Percentiles rank a stretch among this genome's conserved stretches.
These are phyloP conservation scores for Podaxis sp. DNA, from an alignment of 768 basidiomycete species.

Conservation along the genomic window DNA sequence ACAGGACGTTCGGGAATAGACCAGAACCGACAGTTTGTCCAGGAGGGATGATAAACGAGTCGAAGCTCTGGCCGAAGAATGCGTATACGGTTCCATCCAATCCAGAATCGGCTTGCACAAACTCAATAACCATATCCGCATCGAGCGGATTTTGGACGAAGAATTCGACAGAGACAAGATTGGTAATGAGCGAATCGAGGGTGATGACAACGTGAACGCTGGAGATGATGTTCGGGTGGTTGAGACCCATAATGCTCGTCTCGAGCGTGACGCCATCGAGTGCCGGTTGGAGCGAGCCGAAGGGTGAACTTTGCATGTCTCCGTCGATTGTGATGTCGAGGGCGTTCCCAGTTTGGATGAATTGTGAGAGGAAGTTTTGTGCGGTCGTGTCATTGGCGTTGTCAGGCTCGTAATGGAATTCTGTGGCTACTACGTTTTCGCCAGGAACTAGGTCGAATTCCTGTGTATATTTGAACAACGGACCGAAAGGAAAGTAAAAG, in stretches of 20 bases:
- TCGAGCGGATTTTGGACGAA: conserved; percentile 58
- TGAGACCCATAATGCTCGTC: conserved; percentile 49
- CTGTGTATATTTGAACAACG: conserved; percentile 29
- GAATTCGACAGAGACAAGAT: conserved; percentile 55
- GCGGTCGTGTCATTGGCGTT: conserved; percentile 68
- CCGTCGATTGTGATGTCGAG: conserved; percentile 60
- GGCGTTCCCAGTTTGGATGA: conserved; percentile 50
- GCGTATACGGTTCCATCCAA: conserved; percentile 57
- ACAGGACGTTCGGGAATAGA: conserved; percentile 51
- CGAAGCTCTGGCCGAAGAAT: conserved; percentile 55
- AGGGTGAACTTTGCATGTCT: conserved; percentile 59
- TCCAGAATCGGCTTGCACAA: conserved; percentile 55
- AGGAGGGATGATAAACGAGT: conserved; percentile 54
- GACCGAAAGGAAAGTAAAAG: not conserved
- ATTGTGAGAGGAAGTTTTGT: conserved; percentile 58
- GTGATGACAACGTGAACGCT: conserved; percentile 56
- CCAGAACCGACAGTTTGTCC: conserved; percentile 64
- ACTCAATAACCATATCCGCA: conserved; percentile 54
- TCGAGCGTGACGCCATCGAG: conserved; percentile 52
- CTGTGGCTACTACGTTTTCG: conserved; percentile 47
- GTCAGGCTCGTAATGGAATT: conserved; percentile 69
- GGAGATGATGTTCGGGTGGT: conserved; percentile 57
- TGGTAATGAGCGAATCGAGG: conserved; percentile 44
- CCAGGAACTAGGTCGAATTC: conserved; percentile 60
- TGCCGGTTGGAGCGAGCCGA: conserved; percentile 55